A percentile compares a stretch with the other conserved stretches of the same genome.
phyloP scores from a whole-genome alignment of 2,329 filamentous ascomycete genomes.

The Ophiognomonia clavigignenti-juglandacearum region DNA sequence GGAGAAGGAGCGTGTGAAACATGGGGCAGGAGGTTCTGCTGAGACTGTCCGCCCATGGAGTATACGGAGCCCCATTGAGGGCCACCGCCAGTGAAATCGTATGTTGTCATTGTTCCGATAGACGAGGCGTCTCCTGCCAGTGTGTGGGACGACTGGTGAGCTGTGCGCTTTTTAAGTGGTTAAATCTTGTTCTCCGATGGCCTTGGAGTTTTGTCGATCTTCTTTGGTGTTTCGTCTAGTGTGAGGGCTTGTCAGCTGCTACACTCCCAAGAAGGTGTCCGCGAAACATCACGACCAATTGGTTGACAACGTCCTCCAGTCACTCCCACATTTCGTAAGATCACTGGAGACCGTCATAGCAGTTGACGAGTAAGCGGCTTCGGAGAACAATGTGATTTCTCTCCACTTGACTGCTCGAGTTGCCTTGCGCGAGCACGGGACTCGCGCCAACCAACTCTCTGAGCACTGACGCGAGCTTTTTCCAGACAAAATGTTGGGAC shows the following conservation, averaged over 20 bases:
- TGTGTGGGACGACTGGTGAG: neutral
- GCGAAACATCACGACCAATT: no score
- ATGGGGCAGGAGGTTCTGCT: slow-evolving; percentile 9
- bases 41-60: slow-evolving; percentile 8
- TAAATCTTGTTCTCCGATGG: no score
- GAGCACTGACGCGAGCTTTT: neutral
- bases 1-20: slow-evolving; percentile 3
- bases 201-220: no score
- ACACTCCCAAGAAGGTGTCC: no score
- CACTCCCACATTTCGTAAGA: no score
- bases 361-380: no score
- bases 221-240: no score
- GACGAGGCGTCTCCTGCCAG: neutral
- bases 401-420: neutral
- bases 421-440: neutral
- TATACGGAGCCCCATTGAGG: slow-evolving; percentile 10
- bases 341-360: no score
- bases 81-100: slow-evolving; percentile 9
- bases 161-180: no score
- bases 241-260: no score
- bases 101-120: slow-evolving; percentile 9
- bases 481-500: neutral
- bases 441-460: neutral
- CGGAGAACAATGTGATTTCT: no score
- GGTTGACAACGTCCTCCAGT: no score